Evolutionary conservation across 352 stramenopile species (phyloP).

Genomic region (Blastocystis hominis): DNA sequence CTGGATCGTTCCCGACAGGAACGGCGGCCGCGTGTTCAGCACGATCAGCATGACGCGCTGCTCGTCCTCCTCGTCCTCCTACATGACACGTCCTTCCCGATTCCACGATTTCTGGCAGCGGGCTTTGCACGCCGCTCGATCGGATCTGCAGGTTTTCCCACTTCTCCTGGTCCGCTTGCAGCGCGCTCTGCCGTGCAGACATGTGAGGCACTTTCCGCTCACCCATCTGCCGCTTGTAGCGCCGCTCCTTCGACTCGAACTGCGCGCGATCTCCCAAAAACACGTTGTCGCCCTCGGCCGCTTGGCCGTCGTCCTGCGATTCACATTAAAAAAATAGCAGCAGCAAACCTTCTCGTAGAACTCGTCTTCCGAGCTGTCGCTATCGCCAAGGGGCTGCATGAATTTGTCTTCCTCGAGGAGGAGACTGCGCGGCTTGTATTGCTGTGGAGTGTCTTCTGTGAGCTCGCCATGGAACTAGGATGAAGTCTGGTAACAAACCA

Average conservation of each 20-base stretch:
- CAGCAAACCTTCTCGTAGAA: not conserved
- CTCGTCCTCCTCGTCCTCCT: conserved; percentile 82
- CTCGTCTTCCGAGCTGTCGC: conserved; percentile 1
- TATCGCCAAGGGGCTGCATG: not conserved
- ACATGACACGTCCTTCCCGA: not conserved
- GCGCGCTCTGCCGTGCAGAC: conserved; percentile 76
- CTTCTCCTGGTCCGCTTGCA: conserved; percentile 88
- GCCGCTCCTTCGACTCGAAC: not conserved
- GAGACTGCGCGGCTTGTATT: not conserved
- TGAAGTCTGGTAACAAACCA: not conserved
- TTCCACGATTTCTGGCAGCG: conserved; percentile 60
- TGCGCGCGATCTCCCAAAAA: not conserved
- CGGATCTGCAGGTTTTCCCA: conserved; percentile 94
- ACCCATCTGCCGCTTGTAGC: conserved; percentile 60
- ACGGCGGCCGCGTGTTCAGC: conserved; percentile 91
- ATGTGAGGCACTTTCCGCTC: conserved; percentile 78
- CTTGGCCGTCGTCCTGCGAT: conserved; percentile 8
- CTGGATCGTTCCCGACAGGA: conserved; percentile 80
- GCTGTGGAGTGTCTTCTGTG: not conserved
- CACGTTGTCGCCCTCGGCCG: not conserved
- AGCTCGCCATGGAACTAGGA: not conserved
- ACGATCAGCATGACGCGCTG: conserved; percentile 87
- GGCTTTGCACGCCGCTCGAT: conserved; percentile 80
- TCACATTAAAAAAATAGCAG: not conserved
- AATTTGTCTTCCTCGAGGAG: conserved; percentile 13